Evolutionary conservation across 192 early-diverging fungal species (phyloP), one percentile per base, ranked within the genome.

Genomic region (Coemansia sp.): DNA sequence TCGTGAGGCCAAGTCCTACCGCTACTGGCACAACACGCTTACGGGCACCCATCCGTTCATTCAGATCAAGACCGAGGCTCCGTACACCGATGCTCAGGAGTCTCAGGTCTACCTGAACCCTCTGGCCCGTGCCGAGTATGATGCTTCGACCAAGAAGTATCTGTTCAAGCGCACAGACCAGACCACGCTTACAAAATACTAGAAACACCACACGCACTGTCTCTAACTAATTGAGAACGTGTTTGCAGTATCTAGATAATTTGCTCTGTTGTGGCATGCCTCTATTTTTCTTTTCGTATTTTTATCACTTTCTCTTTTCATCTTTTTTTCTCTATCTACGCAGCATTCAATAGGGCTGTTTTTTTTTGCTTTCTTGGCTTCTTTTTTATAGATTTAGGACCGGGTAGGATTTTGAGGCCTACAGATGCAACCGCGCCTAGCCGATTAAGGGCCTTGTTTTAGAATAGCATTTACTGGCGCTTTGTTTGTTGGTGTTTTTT

Each of bases 151-250:
- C 38, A 61, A 60, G 18, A 60, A 57, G 51, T 72, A 72, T 36
- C 8, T 64, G 36, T 71, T 58, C 34, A 71, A 64, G 67, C 67
- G 60, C 13, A 53, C 60, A 0, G 49, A 71, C 55, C 67, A 71
- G 60, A 55, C 55, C 43, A 26, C 43, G 19, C 44, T 25, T 32
- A 28, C 43, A 8, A 41, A 20, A 23, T 42, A 24, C 41, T 41
- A 27, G 26, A 41, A 46, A 52, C 30, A n/a, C n/a, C n/a, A n/a
- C n/a, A n/a, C 37, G n/a, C 30, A 35, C 19, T 5, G 28, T 39
- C 20, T 46, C 51, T 53, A 30, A n/a, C n/a, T n/a, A n/a, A n/a
- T n/a, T n/a, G n/a, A n/a, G n/a, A n/a, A n/a, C n/a, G n/a, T n/a
- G n/a, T n/a, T n/a, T n/a, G n/a, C n/a, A n/a, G n/a, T n/a, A n/a